phyloP scores from a whole-genome alignment of 768 basidiomycete genomes.

The Kwoniella sp. region DNA sequence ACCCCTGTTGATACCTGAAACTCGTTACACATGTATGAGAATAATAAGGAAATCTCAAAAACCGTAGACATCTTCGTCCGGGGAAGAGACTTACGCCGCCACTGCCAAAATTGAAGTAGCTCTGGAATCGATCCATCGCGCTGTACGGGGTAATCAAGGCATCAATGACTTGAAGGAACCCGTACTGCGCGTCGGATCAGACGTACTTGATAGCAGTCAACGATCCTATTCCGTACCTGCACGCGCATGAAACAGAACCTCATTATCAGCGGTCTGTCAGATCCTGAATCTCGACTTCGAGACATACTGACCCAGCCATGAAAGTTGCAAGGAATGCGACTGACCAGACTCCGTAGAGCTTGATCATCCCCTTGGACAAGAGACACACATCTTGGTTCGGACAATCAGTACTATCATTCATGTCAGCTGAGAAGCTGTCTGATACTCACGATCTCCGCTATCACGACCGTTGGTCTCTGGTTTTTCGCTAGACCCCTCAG shows the following conservation, averaged over 20 bases:
- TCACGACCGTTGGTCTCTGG: neutral
- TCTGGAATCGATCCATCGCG: slow-evolving; percentile 32
- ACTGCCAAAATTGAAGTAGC: slow-evolving; percentile 33
- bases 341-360: slow-evolving; percentile 31
- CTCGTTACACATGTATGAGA: neutral
- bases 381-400: slow-evolving; percentile 19
- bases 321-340: slow-evolving; percentile 34
- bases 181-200: neutral
- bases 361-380: slow-evolving; percentile 38
- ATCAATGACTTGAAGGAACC: too few species aligned
- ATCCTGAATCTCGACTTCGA: too few species aligned
- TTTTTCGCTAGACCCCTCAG: neutral
- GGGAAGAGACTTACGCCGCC: slow-evolving; percentile 28
- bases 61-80: neutral
- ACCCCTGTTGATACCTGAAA: slow-evolving; percentile 38
- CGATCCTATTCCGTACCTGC: slow-evolving; percentile 25
- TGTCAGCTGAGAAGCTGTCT: neutral
- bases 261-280: too few species aligned
- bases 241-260: too few species aligned
- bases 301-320: slow-evolving; percentile 30
- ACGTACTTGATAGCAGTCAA: slow-evolving; percentile 45
- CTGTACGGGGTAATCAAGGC: too few species aligned
- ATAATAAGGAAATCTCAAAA: neutral
- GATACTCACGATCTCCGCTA: slow-evolving; percentile 4
- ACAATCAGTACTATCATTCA: neutral